Evolutionary conservation across 352 stramenopile genomes (phyloP), one percentile per base, ranked within the genome.

Genomic region (Pythium dissotocum): DNA sequence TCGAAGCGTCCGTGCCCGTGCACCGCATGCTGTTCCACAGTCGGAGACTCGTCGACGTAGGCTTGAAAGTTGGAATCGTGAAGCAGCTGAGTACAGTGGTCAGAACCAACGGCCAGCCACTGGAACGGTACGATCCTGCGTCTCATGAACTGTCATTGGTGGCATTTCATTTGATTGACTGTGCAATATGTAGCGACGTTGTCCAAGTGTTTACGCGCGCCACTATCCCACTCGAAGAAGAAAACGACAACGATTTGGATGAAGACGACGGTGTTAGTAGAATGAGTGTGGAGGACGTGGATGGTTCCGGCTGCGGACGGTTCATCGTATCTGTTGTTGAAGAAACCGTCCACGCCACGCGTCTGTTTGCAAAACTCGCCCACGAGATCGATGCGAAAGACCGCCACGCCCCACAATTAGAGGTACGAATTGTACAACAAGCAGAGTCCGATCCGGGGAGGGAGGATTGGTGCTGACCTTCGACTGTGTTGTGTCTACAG

Each of bases 61-160:
- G 82, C 1, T 77, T 76, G 49, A 79, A 83, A 51, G 84, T 96
- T 33, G 88, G 83, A 3, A 74, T 96, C 28, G 88, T 91, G 32
- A 76, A 72, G 59, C 87, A 96, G 65, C 59, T 77, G 13, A 82
- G 91, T 46, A 90, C 79, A 5, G 70, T 58, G 5, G 68, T 71
- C 6, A 64, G 21, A 59, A 42, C 60, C 44, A 48, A 71, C 26
- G 59, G 71, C 2, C 75, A 79, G 55, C 74, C 72, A 35, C 48
- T 83, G 16, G 61, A 83, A 40, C 58, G 77, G 77, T 83, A 74
- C 73, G 61, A 30, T 30, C 28, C 2, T 30, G 21, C 21, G 21
- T 24, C 21, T 24, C 21, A 24, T 24, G 21, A 24, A 24, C 21
- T 24, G 21, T 24, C 21, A 24, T 24, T 24, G 21, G 21, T 24